These are phyloP conservation scores for Paraphoma sp. DNA, from an alignment of 2,329 filamentous ascomycete species.

Conservation along the genomic window DNA sequence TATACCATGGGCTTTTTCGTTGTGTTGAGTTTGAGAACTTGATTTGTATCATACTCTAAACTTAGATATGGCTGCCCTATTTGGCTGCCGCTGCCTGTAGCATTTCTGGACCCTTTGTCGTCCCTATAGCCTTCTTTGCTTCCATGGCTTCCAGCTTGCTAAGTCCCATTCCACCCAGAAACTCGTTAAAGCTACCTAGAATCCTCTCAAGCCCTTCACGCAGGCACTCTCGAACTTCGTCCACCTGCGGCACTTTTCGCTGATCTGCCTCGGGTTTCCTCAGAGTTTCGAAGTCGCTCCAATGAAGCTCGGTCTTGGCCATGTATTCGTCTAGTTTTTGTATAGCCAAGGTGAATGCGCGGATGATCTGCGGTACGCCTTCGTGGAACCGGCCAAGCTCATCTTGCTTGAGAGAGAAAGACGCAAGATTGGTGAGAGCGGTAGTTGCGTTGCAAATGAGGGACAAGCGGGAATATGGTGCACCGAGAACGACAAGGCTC, in stretches of 20 bases:
- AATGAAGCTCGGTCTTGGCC: conserved; percentile 67
- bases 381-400: conserved; percentile 84
- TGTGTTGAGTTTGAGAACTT: too few relatives aligned
- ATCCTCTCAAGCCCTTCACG: conserved; percentile 70
- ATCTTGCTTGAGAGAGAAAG: conserved; percentile 80
- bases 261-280: conserved; percentile 53
- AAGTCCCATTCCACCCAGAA: conserved; percentile 73
- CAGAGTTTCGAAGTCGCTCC: conserved; percentile 74
- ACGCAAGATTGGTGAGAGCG: conserved; percentile 71
- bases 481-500: conserved; percentile 72
- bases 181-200: conserved; percentile 75
- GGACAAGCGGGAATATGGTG: conserved; percentile 69
- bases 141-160: conserved; percentile 73
- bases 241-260: conserved; percentile 67
- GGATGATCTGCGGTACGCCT: conserved; percentile 77
- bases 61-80: neutral
- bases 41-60: neutral
- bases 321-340: conserved; percentile 73
- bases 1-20: too few relatives aligned
- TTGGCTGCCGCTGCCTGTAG: conserved; percentile 11
- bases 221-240: conserved; percentile 70
- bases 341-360: conserved; percentile 73
- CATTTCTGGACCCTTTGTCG: conserved; percentile 31
- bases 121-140: conserved; percentile 49
- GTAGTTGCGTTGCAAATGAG: conserved; percentile 63